These are phyloP conservation scores for Jatropha podagrica DNA, from an alignment of 441 rosid species.

Conservation along the genomic window DNA sequence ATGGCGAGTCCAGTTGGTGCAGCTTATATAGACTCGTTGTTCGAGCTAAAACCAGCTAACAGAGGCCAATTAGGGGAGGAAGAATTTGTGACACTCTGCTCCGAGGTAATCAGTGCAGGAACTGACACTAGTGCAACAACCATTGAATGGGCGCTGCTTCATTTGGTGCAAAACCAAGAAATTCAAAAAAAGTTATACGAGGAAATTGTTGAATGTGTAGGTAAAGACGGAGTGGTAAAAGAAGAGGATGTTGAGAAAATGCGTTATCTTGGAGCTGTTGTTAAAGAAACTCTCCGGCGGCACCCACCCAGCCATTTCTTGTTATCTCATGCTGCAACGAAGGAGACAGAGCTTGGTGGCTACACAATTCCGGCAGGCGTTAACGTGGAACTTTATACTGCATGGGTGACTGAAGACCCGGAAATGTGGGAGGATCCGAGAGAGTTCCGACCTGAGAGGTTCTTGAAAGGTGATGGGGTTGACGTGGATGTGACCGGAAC, in stretches of 20 bases:
- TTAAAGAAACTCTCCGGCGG: slow-evolving; percentile 84
- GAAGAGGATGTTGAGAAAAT: slow-evolving; percentile 72
- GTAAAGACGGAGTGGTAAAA: slow-evolving; percentile 47
- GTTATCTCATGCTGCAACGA: slow-evolving; percentile 63
- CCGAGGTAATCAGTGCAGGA: slow-evolving; percentile 84
- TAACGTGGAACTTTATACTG: slow-evolving; percentile 82
- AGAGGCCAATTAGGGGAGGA: slow-evolving; percentile 54
- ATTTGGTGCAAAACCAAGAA: slow-evolving; percentile 58
- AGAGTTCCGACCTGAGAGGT: slow-evolving; percentile 74
- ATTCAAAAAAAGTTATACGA: slow-evolving; percentile 64
- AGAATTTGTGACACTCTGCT: slow-evolving; percentile 77
- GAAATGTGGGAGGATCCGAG: slow-evolving; percentile 67
- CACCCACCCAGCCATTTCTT: slow-evolving; percentile 95
- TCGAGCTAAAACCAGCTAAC: slow-evolving; percentile 41
- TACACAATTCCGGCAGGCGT: slow-evolving; percentile 61
- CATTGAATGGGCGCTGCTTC: slow-evolving; percentile 78
- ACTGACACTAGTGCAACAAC: slow-evolving; percentile 88
- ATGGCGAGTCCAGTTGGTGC: slow-evolving; percentile 92
- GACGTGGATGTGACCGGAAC: slow-evolving; percentile 80
- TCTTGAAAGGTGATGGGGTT: slow-evolving; percentile 73
- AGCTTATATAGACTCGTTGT: slow-evolving; percentile 80
- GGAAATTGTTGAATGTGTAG: slow-evolving; percentile 55
- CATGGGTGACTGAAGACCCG: slow-evolving; percentile 88
- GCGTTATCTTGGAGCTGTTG: slow-evolving; percentile 64
- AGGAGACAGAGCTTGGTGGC: slow-evolving; percentile 74